A percentile compares a stretch with the other conserved stretches of the same genome.
phyloP scores from a whole-genome alignment of 139 green algal species.

The Tetraselmis chui region DNA sequence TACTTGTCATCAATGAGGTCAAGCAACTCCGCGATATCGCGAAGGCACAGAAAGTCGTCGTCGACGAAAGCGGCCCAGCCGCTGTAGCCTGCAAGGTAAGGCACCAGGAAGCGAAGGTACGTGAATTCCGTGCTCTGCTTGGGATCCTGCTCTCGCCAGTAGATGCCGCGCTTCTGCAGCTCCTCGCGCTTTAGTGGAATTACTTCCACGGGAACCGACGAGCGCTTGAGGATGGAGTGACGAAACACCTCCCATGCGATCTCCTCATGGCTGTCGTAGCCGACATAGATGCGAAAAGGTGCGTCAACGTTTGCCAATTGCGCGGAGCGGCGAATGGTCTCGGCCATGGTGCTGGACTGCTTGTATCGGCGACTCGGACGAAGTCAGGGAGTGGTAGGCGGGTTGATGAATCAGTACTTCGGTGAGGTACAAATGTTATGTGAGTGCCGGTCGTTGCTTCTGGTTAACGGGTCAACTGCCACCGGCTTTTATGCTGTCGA shows the following conservation, averaged over 20 bases:
- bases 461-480: too few species aligned
- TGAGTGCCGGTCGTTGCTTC: too few species aligned
- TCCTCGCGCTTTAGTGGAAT: conserved; percentile 22
- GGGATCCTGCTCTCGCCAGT: conserved; percentile 21
- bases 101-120: conserved; percentile 27
- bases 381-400: too few species aligned
- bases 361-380: too few species aligned
- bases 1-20: conserved; percentile 28
- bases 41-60: conserved; percentile 28
- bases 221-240: conserved; percentile 20
- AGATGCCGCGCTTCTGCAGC: conserved; percentile 17
- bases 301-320: background rate
- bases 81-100: conserved; percentile 29
- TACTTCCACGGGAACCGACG: conserved; percentile 25
- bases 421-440: too few species aligned
- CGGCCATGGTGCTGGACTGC: background rate
- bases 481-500: too few species aligned
- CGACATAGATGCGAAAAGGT: conserved; percentile 29
- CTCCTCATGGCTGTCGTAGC: conserved; percentile 34
- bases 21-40: conserved; percentile 24
- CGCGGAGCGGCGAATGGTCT: background rate
- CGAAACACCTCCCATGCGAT: conserved; percentile 27
- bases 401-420: too few species aligned
- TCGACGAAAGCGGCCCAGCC: conserved; percentile 36
- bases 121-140: conserved; percentile 35